These are phyloP conservation scores for Rhytidiadelphus loreus DNA, from an alignment of 225 moss, liverwort and hornwort species.

Conservation along the genomic window DNA sequence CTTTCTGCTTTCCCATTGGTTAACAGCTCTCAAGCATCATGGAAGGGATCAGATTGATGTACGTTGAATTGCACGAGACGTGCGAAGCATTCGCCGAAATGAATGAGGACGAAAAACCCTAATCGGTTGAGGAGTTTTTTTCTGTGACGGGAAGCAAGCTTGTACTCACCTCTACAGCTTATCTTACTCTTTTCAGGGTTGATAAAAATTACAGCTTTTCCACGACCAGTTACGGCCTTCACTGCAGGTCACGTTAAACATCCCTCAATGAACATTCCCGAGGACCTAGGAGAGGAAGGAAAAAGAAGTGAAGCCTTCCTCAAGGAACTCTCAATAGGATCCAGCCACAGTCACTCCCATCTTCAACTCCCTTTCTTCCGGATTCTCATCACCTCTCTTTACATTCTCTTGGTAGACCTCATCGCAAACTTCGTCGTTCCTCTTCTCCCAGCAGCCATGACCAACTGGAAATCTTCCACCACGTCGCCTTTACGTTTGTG, in stretches of 20 bases:
- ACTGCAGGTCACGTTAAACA: not conserved
- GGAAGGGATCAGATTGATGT: not conserved
- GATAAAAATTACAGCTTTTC: not conserved
- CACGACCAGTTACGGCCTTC: not conserved
- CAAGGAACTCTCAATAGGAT: no score
- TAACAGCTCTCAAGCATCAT: not conserved
- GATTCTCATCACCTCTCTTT: not conserved
- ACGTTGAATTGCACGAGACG: not conserved
- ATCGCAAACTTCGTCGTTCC: not conserved
- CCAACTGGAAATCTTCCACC: not conserved
- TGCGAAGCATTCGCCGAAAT: not conserved
- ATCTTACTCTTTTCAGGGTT: not conserved
- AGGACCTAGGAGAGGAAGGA: not conserved
- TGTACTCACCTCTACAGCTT: not conserved
- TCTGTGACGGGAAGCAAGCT: not conserved
- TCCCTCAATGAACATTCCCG: not conserved
- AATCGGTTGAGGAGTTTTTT: not conserved
- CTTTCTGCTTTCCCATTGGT: conserved; percentile 41
- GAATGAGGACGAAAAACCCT: not conserved
- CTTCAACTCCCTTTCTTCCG: not conserved
- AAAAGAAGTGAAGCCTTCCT: not conserved
- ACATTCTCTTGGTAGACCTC: not conserved
- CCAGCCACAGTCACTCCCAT: not conserved
- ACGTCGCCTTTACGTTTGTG: not conserved
- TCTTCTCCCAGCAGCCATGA: not conserved